Percentiles rank a stretch among this genome's conserved stretches.
Evolutionary conservation across 2,329 filamentous ascomycete genomes (phyloP).

Genomic region (Colletotrichum destructivum): DNA sequence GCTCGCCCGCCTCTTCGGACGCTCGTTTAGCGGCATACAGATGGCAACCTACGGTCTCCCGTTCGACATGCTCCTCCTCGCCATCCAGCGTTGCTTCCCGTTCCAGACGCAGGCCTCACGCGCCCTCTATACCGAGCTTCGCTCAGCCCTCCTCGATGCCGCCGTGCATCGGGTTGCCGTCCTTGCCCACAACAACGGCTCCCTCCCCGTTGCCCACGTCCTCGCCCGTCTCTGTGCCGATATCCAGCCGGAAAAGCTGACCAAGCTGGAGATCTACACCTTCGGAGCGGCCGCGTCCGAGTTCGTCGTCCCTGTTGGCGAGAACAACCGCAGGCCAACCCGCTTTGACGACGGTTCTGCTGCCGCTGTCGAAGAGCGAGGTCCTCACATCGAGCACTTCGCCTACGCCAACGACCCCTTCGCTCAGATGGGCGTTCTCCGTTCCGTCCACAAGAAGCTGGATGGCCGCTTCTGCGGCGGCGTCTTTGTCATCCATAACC

Average conservation of each 20-base stretch:
- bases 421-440: constrained; percentile 56
- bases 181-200: constrained; percentile 57
- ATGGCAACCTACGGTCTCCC: constrained; percentile 65
- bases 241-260: constrained; percentile 52
- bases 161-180: constrained; percentile 54
- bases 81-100: constrained; percentile 51
- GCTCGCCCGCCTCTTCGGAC: constrained; percentile 54
- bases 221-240: constrained; percentile 57
- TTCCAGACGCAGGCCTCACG: constrained; percentile 50
- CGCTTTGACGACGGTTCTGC: constrained; percentile 42
- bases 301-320: constrained; percentile 54
- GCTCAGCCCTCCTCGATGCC: constrained; percentile 53
- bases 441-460: constrained; percentile 53
- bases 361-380: constrained; percentile 38
- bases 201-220: constrained; percentile 53
- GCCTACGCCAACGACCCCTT: constrained; percentile 55
- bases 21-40: constrained; percentile 65
- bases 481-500: constrained; percentile 54
- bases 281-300: constrained; percentile 58
- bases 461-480: constrained; percentile 57
- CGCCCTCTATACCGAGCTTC: constrained; percentile 54
- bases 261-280: constrained; percentile 61
- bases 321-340: constrained; percentile 38
- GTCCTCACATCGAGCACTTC: constrained; percentile 55
- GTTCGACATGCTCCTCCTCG: constrained; percentile 63